Evolutionary conservation across 106 monocot species (phyloP).

Genomic region (Posidonia australis): DNA sequence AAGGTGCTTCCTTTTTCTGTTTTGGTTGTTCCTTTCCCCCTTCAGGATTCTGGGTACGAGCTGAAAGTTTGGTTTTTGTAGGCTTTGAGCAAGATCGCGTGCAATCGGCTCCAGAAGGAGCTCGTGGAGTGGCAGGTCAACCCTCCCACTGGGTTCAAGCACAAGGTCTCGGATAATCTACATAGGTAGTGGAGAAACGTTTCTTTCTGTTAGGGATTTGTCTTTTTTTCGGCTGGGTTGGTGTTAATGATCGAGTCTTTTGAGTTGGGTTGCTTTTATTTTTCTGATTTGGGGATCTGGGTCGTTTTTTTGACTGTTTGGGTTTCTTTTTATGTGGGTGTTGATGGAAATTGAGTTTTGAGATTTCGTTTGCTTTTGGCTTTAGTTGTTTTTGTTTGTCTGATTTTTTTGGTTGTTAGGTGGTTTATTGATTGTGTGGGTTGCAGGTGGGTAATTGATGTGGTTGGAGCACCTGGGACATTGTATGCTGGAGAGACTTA

Average conservation of each 20-base stretch:
- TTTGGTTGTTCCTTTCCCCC: not conserved
- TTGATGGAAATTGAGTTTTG: no score
- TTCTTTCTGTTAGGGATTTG: not conserved
- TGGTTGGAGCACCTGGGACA: constrained; percentile 12
- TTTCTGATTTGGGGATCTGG: no score
- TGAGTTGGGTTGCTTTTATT: no score
- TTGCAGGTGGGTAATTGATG: constrained; percentile 23
- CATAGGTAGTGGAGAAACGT: constrained; percentile 32
- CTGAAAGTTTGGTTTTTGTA: constrained; percentile 9
- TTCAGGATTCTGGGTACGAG: not conserved
- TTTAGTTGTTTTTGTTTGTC: not conserved
- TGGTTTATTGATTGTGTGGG: not conserved
- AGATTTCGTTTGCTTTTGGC: not conserved
- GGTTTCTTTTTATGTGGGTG: no score
- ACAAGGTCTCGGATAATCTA: constrained; percentile 54
- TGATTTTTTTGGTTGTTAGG: not conserved
- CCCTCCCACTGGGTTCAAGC: constrained; percentile 59
- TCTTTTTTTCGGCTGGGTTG: constrained; percentile 13
- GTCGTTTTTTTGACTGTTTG: no score
- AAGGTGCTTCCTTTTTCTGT: not conserved
- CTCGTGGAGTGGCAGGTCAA: constrained; percentile 69
- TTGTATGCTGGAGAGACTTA: constrained; percentile 17
- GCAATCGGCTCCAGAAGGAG: constrained; percentile 66
- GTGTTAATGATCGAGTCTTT: not conserved
- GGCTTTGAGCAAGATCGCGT: constrained; percentile 70